These are phyloP conservation scores for Colletotrichum plurivorum DNA, from an alignment of 2,329 filamentous ascomycete genomes.

Conservation along the genomic window DNA sequence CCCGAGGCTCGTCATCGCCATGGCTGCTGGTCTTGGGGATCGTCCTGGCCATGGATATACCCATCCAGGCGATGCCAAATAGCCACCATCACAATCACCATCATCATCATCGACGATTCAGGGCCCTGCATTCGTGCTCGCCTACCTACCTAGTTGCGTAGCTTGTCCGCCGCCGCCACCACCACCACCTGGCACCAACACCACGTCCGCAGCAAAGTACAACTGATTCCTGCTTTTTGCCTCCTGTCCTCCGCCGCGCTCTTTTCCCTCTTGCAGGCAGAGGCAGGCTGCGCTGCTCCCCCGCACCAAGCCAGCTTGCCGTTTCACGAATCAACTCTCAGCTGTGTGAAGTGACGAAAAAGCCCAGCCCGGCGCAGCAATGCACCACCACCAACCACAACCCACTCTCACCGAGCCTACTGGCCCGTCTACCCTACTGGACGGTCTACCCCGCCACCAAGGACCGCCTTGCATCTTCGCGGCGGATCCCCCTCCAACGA, in stretches of 20 bases:
- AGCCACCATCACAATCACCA: not conserved
- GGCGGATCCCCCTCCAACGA: conserved; percentile 19
- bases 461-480: conserved; percentile 26
- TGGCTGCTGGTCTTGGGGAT: not conserved
- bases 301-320: conserved; percentile 22
- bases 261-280: conserved; percentile 4
- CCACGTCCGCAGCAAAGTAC: conserved; percentile 4
- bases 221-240: conserved; percentile 32
- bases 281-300: conserved; percentile 23
- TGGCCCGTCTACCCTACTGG: conserved; percentile 31
- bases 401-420: conserved; percentile 11
- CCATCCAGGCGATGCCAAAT: conserved; percentile 4
- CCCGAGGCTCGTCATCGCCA: conserved; percentile 28
- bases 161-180: conserved; percentile 10
- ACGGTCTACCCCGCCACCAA: conserved; percentile 31
- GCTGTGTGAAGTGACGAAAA: conserved; percentile 17
- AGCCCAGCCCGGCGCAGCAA: conserved; percentile 33
- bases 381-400: conserved; percentile 26
- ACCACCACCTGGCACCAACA: conserved; percentile 15
- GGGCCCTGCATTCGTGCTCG: conserved; percentile 7
- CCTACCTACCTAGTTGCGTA: conserved; percentile 1
- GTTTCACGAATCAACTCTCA: conserved; percentile 33
- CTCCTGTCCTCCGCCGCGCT: not conserved
- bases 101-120: conserved; percentile 23
- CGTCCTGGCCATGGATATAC: conserved; percentile 1